Percentiles rank a stretch among this genome's conserved stretches.
Conservation (phyloP, 805 yeast genomes). For the Suhomyces xylopsoci region DNA sequence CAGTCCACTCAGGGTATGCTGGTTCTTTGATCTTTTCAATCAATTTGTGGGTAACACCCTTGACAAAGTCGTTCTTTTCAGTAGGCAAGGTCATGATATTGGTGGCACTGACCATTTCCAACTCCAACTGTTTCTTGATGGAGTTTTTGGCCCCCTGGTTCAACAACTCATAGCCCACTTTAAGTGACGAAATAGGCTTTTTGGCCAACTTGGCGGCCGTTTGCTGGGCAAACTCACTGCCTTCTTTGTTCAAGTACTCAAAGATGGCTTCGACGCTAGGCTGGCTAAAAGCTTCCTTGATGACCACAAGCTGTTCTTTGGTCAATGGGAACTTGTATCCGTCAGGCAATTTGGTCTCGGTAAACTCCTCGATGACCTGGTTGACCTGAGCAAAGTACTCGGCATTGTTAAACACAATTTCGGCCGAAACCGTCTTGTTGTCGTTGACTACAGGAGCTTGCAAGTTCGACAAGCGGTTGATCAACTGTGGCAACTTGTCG, state of each 20-base stretch:
- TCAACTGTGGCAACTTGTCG: constrained; percentile 58
- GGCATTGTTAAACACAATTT: constrained; percentile 22
- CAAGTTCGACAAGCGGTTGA: constrained; percentile 62
- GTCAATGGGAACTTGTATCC: constrained; percentile 58
- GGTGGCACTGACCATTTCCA: constrained; percentile 74
- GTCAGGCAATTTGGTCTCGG: constrained; percentile 58
- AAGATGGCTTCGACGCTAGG: constrained; percentile 54
- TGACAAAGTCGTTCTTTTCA: constrained; percentile 56
- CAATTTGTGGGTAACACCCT: constrained; percentile 62
- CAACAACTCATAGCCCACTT: constrained; percentile 66
- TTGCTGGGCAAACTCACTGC: constrained; percentile 61
- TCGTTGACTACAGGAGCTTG: constrained; percentile 40
- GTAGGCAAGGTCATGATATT: constrained; percentile 60
- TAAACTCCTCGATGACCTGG: constrained; percentile 73
- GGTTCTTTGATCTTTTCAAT: constrained; percentile 60
- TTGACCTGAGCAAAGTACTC: constrained; percentile 59
- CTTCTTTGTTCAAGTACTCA: constrained; percentile 48
- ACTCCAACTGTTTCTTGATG: constrained; percentile 62
- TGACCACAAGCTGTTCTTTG: constrained; percentile 53
- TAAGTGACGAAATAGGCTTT: constrained; percentile 78
- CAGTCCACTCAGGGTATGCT: constrained; percentile 43
- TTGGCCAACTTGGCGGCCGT: constrained; percentile 54
- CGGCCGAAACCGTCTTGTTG: constrained; percentile 20
- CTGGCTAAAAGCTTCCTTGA: constrained; percentile 66
- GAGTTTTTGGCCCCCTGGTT: constrained; percentile 56